These are phyloP conservation scores for Pseudozyma sp. DNA, from an alignment of 1,284 basidiomycete genomes.

Conservation along the genomic window DNA sequence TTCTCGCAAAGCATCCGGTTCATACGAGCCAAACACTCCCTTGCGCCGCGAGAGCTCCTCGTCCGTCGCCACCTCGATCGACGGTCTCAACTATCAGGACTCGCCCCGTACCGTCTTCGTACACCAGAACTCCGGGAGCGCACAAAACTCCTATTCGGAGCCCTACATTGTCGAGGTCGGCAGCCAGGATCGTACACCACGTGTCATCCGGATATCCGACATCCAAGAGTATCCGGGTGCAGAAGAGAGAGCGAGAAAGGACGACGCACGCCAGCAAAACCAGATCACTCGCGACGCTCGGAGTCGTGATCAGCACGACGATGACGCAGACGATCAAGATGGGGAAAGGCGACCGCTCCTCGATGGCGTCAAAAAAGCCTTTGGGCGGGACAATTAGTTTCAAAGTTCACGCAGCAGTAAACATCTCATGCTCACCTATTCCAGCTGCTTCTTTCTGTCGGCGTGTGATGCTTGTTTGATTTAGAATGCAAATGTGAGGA, in stretches of 20 bases:
- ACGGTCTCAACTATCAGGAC: conserved; percentile 33
- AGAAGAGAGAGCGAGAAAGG: conserved; percentile 25
- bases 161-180: conserved; percentile 63
- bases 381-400: conserved; percentile 19
- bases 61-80: conserved; percentile 26
- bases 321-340: conserved; percentile 8
- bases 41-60: conserved; percentile 34
- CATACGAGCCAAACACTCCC: conserved; percentile 29
- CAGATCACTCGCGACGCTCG: not conserved
- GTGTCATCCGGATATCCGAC: conserved; percentile 47
- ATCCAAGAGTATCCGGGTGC: conserved; percentile 45
- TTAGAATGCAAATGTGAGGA: too few relatives aligned
- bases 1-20: conserved; percentile 20
- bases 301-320: conserved; percentile 3
- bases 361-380: conserved; percentile 32
- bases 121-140: conserved; percentile 25
- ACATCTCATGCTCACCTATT: too few relatives aligned
- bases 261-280: conserved; percentile 9
- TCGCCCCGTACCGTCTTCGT: conserved; percentile 25
- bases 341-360: conserved; percentile 34
- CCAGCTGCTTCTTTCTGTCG: too few relatives aligned
- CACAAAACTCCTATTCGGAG: conserved; percentile 29
- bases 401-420: too few relatives aligned
- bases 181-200: conserved; percentile 36
- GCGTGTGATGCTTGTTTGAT: too few relatives aligned